Conservation (phyloP, 371 early-diverging fungal genomes). For the Rhizopus stolonifer region DNA sequence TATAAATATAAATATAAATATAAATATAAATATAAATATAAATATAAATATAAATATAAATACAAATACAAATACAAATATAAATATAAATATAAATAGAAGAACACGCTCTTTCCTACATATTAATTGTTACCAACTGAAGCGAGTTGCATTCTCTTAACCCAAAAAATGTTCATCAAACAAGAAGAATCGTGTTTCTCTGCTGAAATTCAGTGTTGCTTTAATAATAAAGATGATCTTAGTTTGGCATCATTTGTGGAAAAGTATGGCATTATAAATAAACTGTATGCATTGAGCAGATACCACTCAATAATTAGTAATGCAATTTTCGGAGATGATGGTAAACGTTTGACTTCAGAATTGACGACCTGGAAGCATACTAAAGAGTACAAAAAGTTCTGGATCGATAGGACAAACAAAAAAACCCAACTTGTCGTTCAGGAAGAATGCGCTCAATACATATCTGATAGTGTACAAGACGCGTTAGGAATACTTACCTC, state of each 20-base stretch:
- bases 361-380: conserved; percentile 11
- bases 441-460: conserved; percentile 9
- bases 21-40: too few species aligned
- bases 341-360: conserved; percentile 21
- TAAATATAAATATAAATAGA: not conserved
- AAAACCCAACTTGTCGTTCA: conserved; percentile 18
- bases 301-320: conserved; percentile 21
- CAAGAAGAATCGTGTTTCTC: conserved; percentile 23
- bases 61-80: too few species aligned
- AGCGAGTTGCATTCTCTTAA: conserved; percentile 18
- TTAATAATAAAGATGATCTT: conserved; percentile 20
- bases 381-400: conserved; percentile 19
- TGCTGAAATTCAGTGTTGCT: conserved; percentile 24
- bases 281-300: conserved; percentile 24
- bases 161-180: conserved; percentile 16
- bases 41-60: too few species aligned
- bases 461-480: conserved; percentile 14
- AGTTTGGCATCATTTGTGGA: conserved; percentile 19
- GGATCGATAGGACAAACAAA: conserved; percentile 15
- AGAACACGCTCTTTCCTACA: conserved; percentile 11
- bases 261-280: conserved; percentile 20
- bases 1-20: too few species aligned
- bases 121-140: conserved; percentile 16
- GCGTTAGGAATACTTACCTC: conserved; percentile 18
- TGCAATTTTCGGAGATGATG: conserved; percentile 12